Evolutionary conservation across 495 filamentous ascomycete genomes (phyloP).

Genomic region (Aspergillus steynii): DNA sequence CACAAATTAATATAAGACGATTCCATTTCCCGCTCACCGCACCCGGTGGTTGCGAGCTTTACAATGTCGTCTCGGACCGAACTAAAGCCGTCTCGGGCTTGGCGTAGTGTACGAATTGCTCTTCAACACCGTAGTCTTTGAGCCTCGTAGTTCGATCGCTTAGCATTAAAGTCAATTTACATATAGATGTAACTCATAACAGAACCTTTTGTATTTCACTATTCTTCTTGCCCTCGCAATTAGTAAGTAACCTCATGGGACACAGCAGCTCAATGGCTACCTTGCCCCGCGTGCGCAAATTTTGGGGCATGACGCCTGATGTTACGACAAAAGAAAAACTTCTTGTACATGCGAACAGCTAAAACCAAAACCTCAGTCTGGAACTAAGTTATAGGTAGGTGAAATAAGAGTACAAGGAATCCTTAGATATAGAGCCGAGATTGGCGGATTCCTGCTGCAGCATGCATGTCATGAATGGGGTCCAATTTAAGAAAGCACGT

Average conservation of each 20-base stretch:
- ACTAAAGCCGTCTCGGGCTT: neutral
- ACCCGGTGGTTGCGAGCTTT: constrained; percentile 26
- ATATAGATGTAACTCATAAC: neutral
- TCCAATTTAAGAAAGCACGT: neutral
- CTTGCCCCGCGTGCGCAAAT: too few species aligned
- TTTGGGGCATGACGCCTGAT: neutral
- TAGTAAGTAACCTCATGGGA: too few species aligned
- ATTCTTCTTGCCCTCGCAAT: neutral
- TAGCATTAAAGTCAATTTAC: neutral
- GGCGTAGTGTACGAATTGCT: neutral
- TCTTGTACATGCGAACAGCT: neutral
- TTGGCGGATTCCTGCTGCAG: neutral
- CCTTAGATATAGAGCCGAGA: neutral
- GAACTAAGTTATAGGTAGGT: too few species aligned
- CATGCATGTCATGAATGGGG: neutral
- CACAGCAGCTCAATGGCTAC: too few species aligned
- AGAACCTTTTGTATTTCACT: too few species aligned
- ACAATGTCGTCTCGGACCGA: constrained; percentile 8
- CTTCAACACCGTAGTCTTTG: neutral
- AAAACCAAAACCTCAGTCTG: neutral
- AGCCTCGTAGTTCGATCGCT: neutral
- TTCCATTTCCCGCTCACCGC: constrained; percentile 29
- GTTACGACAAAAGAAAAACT: neutral
- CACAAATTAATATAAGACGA: constrained; percentile 39
- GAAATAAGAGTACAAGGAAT: neutral